A percentile compares a stretch with the other conserved stretches of the same genome.
These are phyloP conservation scores for Mycena indigotica DNA, from an alignment of 768 basidiomycete species.

Conservation along the genomic window DNA sequence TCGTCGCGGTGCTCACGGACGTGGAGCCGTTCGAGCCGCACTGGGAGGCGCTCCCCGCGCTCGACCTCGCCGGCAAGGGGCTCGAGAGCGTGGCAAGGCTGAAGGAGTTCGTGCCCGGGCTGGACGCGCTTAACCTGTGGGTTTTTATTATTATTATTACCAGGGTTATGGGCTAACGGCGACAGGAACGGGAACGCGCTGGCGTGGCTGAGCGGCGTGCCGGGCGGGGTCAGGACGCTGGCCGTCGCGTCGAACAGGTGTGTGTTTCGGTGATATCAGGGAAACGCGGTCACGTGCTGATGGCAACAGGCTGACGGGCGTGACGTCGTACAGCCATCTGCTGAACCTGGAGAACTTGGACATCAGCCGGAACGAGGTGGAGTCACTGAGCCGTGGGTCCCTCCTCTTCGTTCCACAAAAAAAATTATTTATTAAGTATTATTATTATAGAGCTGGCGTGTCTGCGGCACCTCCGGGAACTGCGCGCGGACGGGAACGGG, in stretches of 20 bases:
- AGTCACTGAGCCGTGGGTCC: slow-evolving; percentile 80
- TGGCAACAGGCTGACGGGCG: slow-evolving; percentile 79
- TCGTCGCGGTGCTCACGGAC: slow-evolving; percentile 92
- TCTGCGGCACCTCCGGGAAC: slow-evolving; percentile 82
- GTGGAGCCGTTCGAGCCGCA: slow-evolving; percentile 92
- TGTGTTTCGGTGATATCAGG: slow-evolving; percentile 30
- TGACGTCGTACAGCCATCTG: slow-evolving; percentile 89
- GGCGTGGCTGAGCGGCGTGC: slow-evolving; percentile 80
- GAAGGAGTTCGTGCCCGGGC: slow-evolving; percentile 86
- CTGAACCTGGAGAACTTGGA: slow-evolving; percentile 86
- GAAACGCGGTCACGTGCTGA: too few relatives aligned
- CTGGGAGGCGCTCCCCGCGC: slow-evolving; percentile 79
- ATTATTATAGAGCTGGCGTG: slow-evolving; percentile 70
- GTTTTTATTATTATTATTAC: slow-evolving; percentile 33
- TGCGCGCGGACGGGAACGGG: slow-evolving; percentile 86
- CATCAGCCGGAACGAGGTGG: slow-evolving; percentile 87
- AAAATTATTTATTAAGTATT: slow-evolving; percentile 16
- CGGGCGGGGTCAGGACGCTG: slow-evolving; percentile 70
- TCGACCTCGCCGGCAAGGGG: slow-evolving; percentile 75
- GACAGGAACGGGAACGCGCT: slow-evolving; percentile 72
- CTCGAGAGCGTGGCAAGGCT: slow-evolving; percentile 79
- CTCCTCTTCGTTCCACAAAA: neutral
- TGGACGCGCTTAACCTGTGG: slow-evolving; percentile 77
- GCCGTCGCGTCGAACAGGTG: slow-evolving; percentile 78
- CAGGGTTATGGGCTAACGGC: slow-evolving; percentile 14